Base-by-base conservation (phyloP, 2,329 filamentous ascomycete species). In the Didymella arachidicola region DNA sequence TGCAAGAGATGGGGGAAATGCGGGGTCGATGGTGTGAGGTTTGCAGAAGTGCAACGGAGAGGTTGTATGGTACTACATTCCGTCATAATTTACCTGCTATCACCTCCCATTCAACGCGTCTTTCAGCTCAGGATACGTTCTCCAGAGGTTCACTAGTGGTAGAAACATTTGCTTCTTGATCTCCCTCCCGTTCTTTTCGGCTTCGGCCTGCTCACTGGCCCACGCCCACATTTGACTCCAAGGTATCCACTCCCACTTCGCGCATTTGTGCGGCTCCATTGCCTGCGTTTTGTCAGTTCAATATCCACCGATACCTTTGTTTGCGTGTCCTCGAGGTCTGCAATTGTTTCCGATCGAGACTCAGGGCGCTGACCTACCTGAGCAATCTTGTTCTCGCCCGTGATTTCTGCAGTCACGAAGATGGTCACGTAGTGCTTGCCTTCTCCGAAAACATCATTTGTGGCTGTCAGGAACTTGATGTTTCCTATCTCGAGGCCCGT, bases 401-500 rank as follows among this genome's bases (percentile, higher is more conserved):
- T 69, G 64, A 85, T 78, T 43, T 75, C 76, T 41, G 84, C 86
- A 0, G 79, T 78, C 61, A 92, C 84, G 64, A 91, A 93, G 2
- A 92, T 73, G 0, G 91, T 93, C 49, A 92, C 81, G 69, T 93
- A 94, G 71, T 94, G 90, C 74, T 88, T 91, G 0, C 76, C 76
- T n/a, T 83, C 81, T 1, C 75, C 68, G 71, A 92, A 90, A 0
- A 90, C 71, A 66, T 88, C 86, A 69, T 93, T 92, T 5, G 88
- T 92, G 0, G 86, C 83, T 0, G 83, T 85, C 0, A 88, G 63
- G 38, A 89, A 82, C 44, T 79, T 80, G 5, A 84, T 47, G 7
- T 83, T 80, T 1, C 73, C 78, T 1, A 92, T 79, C 0, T 75
- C 67, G 1, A 77, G 61, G 0, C 84, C 88, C 0, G 90, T 92